These are phyloP conservation scores for Penicillium lagena DNA, from an alignment of 495 filamentous ascomycete genomes.

Conservation along the genomic window DNA sequence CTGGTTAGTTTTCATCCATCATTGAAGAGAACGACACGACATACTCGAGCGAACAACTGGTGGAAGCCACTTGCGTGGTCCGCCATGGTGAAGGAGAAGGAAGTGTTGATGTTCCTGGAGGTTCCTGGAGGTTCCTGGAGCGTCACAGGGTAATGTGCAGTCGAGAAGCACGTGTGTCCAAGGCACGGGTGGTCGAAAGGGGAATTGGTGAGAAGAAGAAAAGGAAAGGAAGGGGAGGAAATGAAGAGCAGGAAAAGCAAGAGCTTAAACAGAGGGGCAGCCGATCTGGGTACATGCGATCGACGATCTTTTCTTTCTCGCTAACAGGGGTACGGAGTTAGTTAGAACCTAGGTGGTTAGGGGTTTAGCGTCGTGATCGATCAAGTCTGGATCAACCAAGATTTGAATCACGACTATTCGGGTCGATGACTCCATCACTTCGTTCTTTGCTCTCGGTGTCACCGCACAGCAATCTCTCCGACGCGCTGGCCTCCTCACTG, in stretches of 20 bases:
- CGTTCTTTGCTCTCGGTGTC: not conserved
- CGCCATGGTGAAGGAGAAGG: slow-evolving; percentile 18
- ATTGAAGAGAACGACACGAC: not conserved
- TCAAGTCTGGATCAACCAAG: not conserved
- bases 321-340: too few relatives aligned
- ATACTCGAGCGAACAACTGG: slow-evolving; percentile 22
- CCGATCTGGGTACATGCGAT: slow-evolving; percentile 3
- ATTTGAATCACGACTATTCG: not conserved
- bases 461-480: too few relatives aligned
- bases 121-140: not conserved
- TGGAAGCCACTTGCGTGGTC: slow-evolving; percentile 18
- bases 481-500: too few relatives aligned
- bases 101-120: not conserved
- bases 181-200: not conserved
- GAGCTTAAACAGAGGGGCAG: not conserved
- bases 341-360: too few relatives aligned
- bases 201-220: not conserved
- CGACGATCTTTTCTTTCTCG: slow-evolving; percentile 7
- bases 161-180: not conserved
- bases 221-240: not conserved
- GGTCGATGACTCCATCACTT: slow-evolving; percentile 15
- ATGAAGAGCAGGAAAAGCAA: slow-evolving; percentile 5
- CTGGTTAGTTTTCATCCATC: slow-evolving; percentile 2
- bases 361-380: not conserved
- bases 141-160: not conserved